These are phyloP conservation scores for Lasiosphaeria miniovina DNA, from an alignment of 495 filamentous ascomycete genomes.

Conservation along the genomic window DNA sequence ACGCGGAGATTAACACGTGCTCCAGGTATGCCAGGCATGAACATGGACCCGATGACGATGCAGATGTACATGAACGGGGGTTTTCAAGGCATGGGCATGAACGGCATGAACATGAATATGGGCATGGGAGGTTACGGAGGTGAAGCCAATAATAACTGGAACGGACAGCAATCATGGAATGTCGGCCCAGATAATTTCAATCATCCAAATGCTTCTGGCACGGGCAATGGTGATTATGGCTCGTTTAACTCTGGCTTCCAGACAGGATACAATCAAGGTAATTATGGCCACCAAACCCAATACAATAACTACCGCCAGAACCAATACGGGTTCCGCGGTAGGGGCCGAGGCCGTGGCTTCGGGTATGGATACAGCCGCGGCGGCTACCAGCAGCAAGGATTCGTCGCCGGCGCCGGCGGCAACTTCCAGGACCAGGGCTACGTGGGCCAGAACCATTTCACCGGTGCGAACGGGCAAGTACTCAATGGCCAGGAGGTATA, in stretches of 20 bases:
- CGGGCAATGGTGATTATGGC: slow-evolving; percentile 77
- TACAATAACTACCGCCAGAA: slow-evolving; percentile 62
- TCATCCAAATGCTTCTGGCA: slow-evolving; percentile 70
- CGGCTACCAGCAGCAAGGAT: slow-evolving; percentile 32
- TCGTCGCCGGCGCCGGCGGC: slow-evolving; percentile 18
- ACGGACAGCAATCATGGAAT: slow-evolving; percentile 72
- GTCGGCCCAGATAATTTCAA: slow-evolving; percentile 67
- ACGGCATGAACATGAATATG: slow-evolving; percentile 89
- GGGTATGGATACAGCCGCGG: slow-evolving; percentile 48
- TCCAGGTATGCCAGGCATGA: slow-evolving; percentile 72
- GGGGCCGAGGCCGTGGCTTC: slow-evolving; percentile 64
- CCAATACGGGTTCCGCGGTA: slow-evolving; percentile 51
- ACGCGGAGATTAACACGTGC: background rate
- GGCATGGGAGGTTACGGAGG: slow-evolving; percentile 73
- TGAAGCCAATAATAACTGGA: slow-evolving; percentile 60
- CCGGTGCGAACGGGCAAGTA: slow-evolving; percentile 14
- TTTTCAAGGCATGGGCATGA: slow-evolving; percentile 84
- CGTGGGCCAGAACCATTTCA: slow-evolving; percentile 15
- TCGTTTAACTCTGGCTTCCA: slow-evolving; percentile 73
- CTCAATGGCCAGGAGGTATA: slow-evolving; percentile 14
- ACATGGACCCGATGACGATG: slow-evolving; percentile 87
- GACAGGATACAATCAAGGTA: slow-evolving; percentile 58
- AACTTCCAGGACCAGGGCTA: slow-evolving; percentile 30
- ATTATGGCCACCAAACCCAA: slow-evolving; percentile 56
- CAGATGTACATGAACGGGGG: slow-evolving; percentile 83